Percentiles rank a stretch among this genome's conserved stretches.
These are phyloP conservation scores for Hevea brasiliensis DNA, from an alignment of 345 rosid species.

Conservation along the genomic window DNA sequence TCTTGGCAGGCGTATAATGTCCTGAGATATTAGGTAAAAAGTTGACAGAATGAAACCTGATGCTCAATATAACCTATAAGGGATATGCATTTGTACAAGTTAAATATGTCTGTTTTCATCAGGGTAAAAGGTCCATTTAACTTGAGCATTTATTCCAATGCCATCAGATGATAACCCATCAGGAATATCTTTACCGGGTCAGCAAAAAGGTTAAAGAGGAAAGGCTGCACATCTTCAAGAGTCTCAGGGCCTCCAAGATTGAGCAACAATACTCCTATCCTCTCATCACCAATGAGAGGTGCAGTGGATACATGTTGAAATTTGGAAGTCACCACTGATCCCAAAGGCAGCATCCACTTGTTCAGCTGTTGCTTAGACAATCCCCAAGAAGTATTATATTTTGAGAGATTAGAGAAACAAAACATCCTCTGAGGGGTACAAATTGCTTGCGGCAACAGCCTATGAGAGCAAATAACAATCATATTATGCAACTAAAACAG, in stretches of 20 bases:
- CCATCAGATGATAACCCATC: not conserved
- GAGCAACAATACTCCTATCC: constrained; percentile 77
- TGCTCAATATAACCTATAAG: not conserved
- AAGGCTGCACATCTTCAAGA: constrained; percentile 95
- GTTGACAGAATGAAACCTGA: not conserved
- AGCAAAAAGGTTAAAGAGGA: constrained; percentile 95
- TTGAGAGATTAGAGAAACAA: constrained; percentile 30
- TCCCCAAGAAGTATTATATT: constrained; percentile 32
- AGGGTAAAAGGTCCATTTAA: not conserved
- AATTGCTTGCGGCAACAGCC: constrained; percentile 46
- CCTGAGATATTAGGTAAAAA: constrained; percentile 46
- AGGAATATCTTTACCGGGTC: constrained; percentile 64
- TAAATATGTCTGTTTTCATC: not conserved
- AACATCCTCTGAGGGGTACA: constrained; percentile 42
- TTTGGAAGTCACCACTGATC: constrained; percentile 61
- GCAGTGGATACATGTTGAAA: constrained; percentile 37
- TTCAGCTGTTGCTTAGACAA: constrained; percentile 38
- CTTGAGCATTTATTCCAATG: not conserved
- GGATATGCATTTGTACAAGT: not conserved
- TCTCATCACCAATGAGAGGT: constrained; percentile 52
- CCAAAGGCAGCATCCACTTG: constrained; percentile 37
- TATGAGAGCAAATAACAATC: constrained; percentile 18
- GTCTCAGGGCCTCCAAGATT: constrained; percentile 99
- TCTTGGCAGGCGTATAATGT: constrained; percentile 86
- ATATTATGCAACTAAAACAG: not conserved